Percentiles rank a stretch among this genome's conserved stretches.
These are phyloP conservation scores for Talaromyces albobiverticillius DNA, from an alignment of 2,329 filamentous ascomycete species.

Conservation along the genomic window DNA sequence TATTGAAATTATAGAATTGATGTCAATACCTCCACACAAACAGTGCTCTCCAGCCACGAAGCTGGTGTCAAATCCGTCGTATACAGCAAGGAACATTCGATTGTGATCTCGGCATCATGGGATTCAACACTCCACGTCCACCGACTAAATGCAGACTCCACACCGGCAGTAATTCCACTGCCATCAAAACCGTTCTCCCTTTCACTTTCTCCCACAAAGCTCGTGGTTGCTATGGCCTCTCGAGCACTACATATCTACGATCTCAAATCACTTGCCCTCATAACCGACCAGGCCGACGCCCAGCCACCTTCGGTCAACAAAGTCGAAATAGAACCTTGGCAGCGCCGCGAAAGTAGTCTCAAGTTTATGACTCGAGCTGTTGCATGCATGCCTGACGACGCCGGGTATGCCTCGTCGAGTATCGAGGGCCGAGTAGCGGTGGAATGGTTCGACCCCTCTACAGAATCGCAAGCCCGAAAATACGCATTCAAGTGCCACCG, in stretches of 20 bases:
- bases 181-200: conserved; percentile 88
- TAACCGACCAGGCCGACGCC: conserved; percentile 48
- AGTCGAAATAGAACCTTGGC: conserved; percentile 73
- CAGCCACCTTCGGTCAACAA: conserved; percentile 34
- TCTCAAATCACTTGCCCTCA: conserved; percentile 62
- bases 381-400: conserved; percentile 94
- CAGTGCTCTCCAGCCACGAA: conserved; percentile 72
- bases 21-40: conserved; percentile 68
- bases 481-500: conserved; percentile 99
- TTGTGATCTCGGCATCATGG: conserved; percentile 91
- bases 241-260: conserved; percentile 95
- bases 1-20: conserved; percentile 55
- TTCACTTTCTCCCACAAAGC: conserved; percentile 71
- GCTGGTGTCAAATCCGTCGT: conserved; percentile 79
- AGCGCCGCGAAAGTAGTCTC: conserved; percentile 86
- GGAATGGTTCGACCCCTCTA: conserved; percentile 92
- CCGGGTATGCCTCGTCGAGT: conserved; percentile 84
- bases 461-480: conserved; percentile 84
- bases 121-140: conserved; percentile 87
- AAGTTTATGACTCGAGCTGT: conserved; percentile 95
- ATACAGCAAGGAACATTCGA: conserved; percentile 71
- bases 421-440: conserved; percentile 96
- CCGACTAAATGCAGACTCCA: conserved; percentile 54
- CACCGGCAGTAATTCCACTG: conserved; percentile 65
- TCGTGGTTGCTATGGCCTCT: conserved; percentile 93